Base-by-base conservation (phyloP, 164 flowering plant genomes). In the Umbellularia californica region DNA sequence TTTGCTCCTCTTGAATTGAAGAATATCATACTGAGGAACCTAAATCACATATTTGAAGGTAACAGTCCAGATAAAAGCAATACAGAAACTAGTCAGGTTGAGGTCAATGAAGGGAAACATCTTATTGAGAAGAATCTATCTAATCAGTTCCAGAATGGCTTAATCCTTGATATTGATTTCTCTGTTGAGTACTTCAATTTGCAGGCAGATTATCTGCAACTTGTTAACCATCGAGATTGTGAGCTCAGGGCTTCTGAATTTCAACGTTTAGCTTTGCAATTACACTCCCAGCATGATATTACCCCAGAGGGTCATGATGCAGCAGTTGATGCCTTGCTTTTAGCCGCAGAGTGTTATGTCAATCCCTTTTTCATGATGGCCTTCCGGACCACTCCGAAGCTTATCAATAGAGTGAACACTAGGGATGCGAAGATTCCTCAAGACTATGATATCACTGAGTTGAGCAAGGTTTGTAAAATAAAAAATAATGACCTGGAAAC, bases 291-390 rank as follows among this genome's bases (percentile, higher is more conserved):
- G 84, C 72, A 71, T 71, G 86, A 85, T 62, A 70, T 83, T 78
- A 82, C 89, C 55, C 78, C 70, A 71, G 93, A 90, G 84, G 83
- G 89, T 75, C 97, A 94, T 82, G 88, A 88, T 85, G 93, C 92
- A 75, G 89, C 95, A 69, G 79, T 94, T 51, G 98, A 94, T 86
- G 90, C 98, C 69, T 84, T 94, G 79, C 95, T 94, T 72, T 83
- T 92, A 83, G 94, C 97, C 35, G 97, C 98, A 51, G 98, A 94
- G 80, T 94, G 98, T 81, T 87, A 90, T 80, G 83, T 92, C 27
- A 90, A 90, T 81, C 98, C 97, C 22, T 90, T 84, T 82, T 90
- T 92, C 77, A 76, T 89, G 88, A 79, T 73, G 74, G 83, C 92
- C 60, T 84, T 79, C 72, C 82, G 81, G 73, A 74, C 70, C 76